Conservation (phyloP, 2,329 filamentous ascomycete genomes). For the Eurotiales sp. region DNA sequence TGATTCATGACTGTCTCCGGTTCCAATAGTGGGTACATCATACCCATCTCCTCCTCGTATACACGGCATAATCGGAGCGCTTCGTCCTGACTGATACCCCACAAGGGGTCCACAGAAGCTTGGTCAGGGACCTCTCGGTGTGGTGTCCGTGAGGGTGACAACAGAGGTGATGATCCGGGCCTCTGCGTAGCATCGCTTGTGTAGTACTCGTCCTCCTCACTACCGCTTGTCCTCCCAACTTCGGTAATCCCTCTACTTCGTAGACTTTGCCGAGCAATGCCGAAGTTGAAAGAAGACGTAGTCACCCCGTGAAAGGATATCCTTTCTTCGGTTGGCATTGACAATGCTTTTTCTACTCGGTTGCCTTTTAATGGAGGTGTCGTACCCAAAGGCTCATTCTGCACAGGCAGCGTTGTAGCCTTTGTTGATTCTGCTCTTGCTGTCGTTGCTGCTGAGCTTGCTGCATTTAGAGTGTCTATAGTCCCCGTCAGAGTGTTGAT, state of each 20-base stretch:
- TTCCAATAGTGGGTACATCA: slow-evolving; percentile 83
- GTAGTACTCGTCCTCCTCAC: slow-evolving; percentile 41
- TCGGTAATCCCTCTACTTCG: slow-evolving; percentile 81
- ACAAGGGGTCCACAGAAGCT: slow-evolving; percentile 62
- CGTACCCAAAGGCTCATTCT: slow-evolving; percentile 11
- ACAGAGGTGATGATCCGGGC: slow-evolving; percentile 31
- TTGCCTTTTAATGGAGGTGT: slow-evolving; percentile 6
- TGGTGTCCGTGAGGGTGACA: slow-evolving; percentile 23
- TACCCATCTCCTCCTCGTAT: slow-evolving; percentile 80
- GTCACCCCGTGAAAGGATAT: slow-evolving; percentile 79
- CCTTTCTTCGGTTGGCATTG: slow-evolving; percentile 38
- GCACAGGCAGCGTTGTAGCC: neutral
- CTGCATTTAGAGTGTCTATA: slow-evolving; percentile 61
- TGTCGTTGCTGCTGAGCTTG: slow-evolving; percentile 21
- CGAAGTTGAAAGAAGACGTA: slow-evolving; percentile 76
- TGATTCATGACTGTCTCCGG: slow-evolving; percentile 67
- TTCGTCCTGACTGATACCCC: slow-evolving; percentile 69
- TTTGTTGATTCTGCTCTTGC: too few species aligned
- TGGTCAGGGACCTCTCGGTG: slow-evolving; percentile 28
- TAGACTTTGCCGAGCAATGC: slow-evolving; percentile 78
- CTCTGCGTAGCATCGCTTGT: slow-evolving; percentile 54
- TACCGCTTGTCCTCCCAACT: slow-evolving; percentile 23
- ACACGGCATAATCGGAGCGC: slow-evolving; percentile 70
- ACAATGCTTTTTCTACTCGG: neutral
- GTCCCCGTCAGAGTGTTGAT: slow-evolving; percentile 70